phyloP scores from a whole-genome alignment of 345 rosid species.

The Populus davidiana region DNA sequence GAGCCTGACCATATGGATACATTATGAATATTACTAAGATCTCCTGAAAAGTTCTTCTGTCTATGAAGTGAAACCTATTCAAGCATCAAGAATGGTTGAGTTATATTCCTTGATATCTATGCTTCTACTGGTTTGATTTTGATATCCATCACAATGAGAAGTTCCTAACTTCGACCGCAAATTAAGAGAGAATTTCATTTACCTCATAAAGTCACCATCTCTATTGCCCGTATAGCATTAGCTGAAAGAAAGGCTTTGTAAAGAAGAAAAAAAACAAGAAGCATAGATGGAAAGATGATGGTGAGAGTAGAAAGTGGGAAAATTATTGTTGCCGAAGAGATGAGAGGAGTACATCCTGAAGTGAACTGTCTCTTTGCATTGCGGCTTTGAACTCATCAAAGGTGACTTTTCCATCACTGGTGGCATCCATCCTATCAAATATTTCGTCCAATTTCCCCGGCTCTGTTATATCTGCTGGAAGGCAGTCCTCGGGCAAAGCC shows the following conservation, averaged over 20 bases:
- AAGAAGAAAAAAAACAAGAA: not conserved
- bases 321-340: conserved; percentile 52
- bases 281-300: not conserved
- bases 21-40: not conserved
- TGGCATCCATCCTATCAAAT: conserved; percentile 65
- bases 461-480: conserved; percentile 51
- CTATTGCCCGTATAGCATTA: no score
- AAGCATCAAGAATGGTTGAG: not conserved
- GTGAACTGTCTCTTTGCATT: conserved; percentile 66
- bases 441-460: conserved; percentile 65
- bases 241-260: no score
- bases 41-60: not conserved
- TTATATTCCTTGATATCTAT: not conserved
- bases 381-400: conserved; percentile 73
- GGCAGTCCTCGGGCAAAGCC: conserved; percentile 73
- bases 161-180: not conserved
- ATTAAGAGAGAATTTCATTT: not conserved
- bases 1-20: not conserved
- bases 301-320: not conserved
- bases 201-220: no score
- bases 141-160: not conserved
- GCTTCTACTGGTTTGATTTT: not conserved
- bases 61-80: not conserved
- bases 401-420: conserved; percentile 61
- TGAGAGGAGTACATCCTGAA: conserved; percentile 57